Evolutionary conservation across 768 basidiomycete genomes (phyloP).

Genomic region (Gloeophyllum trabeum): DNA sequence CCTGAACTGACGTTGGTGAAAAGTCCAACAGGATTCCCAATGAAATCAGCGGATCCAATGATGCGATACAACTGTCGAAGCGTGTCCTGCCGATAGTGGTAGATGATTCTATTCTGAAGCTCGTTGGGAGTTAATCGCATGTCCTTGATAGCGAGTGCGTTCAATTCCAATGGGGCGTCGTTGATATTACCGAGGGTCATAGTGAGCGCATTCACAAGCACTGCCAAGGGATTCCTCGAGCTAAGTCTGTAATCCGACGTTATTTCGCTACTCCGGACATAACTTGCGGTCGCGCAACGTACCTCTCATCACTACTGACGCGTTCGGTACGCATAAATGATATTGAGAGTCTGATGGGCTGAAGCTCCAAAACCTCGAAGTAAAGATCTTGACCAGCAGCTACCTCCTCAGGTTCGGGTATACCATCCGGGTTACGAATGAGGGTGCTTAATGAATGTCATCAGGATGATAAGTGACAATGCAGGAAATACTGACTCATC

Average conservation of each 20-base stretch:
- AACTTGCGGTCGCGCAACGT: conserved; percentile 18
- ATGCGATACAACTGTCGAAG: conserved; percentile 92
- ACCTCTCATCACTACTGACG: conserved; percentile 92
- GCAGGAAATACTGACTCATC: conserved; percentile 48
- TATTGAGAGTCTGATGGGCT: conserved; percentile 84
- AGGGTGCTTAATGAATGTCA: conserved; percentile 38
- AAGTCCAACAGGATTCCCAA: conserved; percentile 90
- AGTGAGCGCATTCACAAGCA: conserved; percentile 87
- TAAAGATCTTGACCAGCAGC: conserved; percentile 73
- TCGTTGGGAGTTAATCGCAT: conserved; percentile 82
- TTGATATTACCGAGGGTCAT: conserved; percentile 98
- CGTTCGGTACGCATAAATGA: conserved; percentile 98
- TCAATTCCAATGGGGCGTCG: conserved; percentile 88
- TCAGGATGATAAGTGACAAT: conserved; percentile 2
- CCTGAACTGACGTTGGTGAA: conserved; percentile 98
- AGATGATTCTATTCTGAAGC: conserved; percentile 70
- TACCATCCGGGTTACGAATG: conserved; percentile 55
- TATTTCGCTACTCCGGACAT: neutral
- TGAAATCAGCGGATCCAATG: conserved; percentile 96
- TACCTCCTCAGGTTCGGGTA: conserved; percentile 61
- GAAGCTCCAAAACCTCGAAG: conserved; percentile 91
- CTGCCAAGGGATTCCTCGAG: conserved; percentile 83
- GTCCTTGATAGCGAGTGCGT: conserved; percentile 89
- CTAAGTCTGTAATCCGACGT: conserved; percentile 61
- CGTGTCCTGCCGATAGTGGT: conserved; percentile 92